phyloP scores from a whole-genome alignment of 148 eudicot species.

The Oxyria digyna region DNA sequence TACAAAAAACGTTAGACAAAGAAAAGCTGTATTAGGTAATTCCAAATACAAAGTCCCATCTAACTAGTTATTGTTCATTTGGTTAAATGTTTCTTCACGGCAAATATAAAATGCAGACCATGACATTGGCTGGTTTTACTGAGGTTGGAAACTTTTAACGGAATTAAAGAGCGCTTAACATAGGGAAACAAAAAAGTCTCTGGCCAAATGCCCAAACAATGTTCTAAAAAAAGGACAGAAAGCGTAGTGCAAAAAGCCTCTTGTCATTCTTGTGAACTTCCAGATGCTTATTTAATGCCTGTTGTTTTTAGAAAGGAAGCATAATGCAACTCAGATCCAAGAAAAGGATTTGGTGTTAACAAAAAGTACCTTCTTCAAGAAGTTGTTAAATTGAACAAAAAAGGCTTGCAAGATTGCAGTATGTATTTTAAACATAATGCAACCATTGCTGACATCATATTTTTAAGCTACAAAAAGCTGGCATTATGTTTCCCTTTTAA shows the following conservation, averaged over 20 bases:
- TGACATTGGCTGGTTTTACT: background rate
- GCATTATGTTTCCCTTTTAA: background rate
- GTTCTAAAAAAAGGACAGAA: too few species aligned
- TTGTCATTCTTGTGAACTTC: background rate
- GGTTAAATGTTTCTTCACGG: background rate
- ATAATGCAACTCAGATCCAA: background rate
- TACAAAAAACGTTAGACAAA: constrained; percentile 5
- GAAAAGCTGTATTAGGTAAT: background rate
- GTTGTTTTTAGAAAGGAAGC: background rate
- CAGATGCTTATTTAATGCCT: background rate
- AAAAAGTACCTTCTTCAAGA: background rate
- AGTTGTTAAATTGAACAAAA: background rate
- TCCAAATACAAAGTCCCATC: background rate
- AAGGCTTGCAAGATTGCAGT: background rate
- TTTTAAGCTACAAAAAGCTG: background rate
- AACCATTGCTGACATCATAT: background rate
- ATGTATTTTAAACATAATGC: background rate
- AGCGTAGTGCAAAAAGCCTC: too few species aligned
- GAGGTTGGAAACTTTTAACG: background rate
- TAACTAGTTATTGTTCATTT: background rate
- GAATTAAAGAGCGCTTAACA: too few species aligned
- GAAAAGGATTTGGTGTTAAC: background rate
- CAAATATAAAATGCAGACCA: background rate
- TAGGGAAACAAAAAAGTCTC: too few species aligned
- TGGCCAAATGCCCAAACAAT: too few species aligned